Base-by-base conservation (phyloP, 768 basidiomycete genomes). In the Mycena amicta region DNA sequence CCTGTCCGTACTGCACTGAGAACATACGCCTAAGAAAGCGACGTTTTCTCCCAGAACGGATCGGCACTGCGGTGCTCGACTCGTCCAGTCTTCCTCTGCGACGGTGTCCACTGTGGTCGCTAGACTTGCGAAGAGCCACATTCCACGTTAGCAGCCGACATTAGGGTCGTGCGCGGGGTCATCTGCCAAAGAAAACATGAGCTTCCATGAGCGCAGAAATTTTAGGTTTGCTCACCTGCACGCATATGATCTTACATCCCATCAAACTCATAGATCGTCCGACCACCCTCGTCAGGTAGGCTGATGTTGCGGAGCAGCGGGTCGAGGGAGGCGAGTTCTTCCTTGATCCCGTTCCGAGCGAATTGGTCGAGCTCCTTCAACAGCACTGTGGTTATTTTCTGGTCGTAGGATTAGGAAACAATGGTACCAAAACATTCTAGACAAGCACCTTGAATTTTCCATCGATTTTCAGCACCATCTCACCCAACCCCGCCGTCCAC, bases 291-390 rank as follows among this genome's bases (percentile, higher is more conserved):
- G 6, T 75, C 75, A 22, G 75, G 65, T 6, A 71, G 57, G 41
- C 66, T 73, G 46, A 84, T 77, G 63, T 88, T 90, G 41, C 87
- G 78, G 53, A 93, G 76, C 30, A 92, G 69, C 26, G 92, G 92
- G 72, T 92, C 90, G 45, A 94, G 79, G 25, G 90, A 89, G 18
- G 88, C 85, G 33, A 95, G 76, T 71, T 95, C 92, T 56, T 92
- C 89, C 71, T 83, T 88, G 70, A 95, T 94, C 15, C 85, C 83
- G 50, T 86, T 86, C 57, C 92, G 80, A 49, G 93, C 92, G 47
- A 92, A 84, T 39, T 82, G 78, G 72, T 95, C 93, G 23, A 96
- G 82, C 63, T 95, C 93, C 71, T 93, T 94, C 56, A 93, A 73
- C 11, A 96, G 74, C 40, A 74, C 75, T 20, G 84, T 81, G n/a